Evolutionary conservation across 2,329 filamentous ascomycete genomes (phyloP).

Genomic region (Ramichloridium luteum): DNA sequence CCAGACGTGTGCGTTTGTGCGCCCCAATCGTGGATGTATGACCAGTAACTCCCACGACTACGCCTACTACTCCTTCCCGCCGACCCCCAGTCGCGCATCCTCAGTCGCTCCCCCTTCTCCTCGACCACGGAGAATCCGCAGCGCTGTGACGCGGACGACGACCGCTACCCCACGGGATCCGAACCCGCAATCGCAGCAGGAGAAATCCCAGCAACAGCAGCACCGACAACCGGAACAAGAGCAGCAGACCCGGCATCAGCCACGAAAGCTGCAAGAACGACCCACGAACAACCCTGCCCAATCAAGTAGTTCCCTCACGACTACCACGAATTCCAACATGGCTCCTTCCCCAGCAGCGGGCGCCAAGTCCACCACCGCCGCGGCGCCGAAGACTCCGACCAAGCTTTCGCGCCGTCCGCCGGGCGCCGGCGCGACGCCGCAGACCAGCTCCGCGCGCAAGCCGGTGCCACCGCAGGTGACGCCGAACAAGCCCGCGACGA

Average conservation of each 20-base stretch:
- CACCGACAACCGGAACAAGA: no score
- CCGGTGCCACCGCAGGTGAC: conserved; percentile 14
- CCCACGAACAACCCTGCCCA: background rate
- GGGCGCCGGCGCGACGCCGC: conserved; percentile 20
- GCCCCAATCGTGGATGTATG: no score
- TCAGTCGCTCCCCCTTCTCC: no score
- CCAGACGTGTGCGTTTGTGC: no score
- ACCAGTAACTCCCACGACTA: conserved; percentile 37
- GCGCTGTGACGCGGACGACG: no score
- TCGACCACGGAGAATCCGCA: no score
- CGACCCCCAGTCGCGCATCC: conserved; percentile 35
- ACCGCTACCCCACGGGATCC: no score
- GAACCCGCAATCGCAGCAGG: no score
- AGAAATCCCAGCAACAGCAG: no score
- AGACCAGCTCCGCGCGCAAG: conserved; percentile 12
- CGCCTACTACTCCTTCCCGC: conserved; percentile 41
- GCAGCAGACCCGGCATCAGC: no score
- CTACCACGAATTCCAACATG: conserved; percentile 28
- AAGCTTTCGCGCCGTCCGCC: conserved; percentile 36
- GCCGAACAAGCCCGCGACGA: no score
- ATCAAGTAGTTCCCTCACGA: conserved; percentile 23
- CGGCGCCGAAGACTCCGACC: conserved; percentile 38
- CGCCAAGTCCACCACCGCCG: conserved; percentile 31
- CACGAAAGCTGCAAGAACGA: no score
- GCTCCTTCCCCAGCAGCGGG: conserved; percentile 39